Conservation (phyloP, 83 land plant species). For the Isoetes engelmannii region DNA sequence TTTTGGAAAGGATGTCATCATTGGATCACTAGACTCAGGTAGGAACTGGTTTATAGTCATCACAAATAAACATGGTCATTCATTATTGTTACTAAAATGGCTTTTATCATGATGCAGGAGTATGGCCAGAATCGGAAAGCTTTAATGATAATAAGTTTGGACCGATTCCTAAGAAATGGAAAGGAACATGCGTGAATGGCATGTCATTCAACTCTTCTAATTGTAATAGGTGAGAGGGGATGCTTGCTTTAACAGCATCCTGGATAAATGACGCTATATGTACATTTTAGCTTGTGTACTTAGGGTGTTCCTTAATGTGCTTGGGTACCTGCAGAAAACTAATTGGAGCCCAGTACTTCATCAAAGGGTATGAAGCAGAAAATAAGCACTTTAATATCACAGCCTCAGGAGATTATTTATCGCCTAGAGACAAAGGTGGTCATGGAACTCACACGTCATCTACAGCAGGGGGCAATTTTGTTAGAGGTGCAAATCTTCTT, state of each 20-base stretch:
- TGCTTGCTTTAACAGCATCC: no score
- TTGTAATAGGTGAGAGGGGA: slow-evolving; percentile 39
- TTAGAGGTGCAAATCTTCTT: slow-evolving; percentile 33
- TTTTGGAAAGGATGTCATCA: slow-evolving; percentile 49
- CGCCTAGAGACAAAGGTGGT: slow-evolving; percentile 67
- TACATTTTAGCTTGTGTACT: no score
- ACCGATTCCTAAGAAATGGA: slow-evolving; percentile 50
- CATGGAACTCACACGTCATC: slow-evolving; percentile 87
- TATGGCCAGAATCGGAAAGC: slow-evolving; percentile 57
- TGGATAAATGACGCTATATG: no score
- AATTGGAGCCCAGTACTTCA: slow-evolving; percentile 66
- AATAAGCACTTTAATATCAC: slow-evolving; percentile 46
- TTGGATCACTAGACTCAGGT: slow-evolving; percentile 70
- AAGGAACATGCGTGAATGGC: slow-evolving; percentile 41
- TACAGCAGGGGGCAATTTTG: slow-evolving; percentile 52
- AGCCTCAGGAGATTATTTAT: slow-evolving; percentile 30
- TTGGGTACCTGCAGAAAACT: slow-evolving; percentile 42
- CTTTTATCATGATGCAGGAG: slow-evolving; percentile 22
- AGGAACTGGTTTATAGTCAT: neutral
- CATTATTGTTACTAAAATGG: neutral
- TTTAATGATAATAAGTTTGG: slow-evolving; percentile 43
- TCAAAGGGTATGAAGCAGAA: slow-evolving; percentile 49
- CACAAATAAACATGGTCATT: neutral
- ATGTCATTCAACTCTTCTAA: slow-evolving; percentile 27
- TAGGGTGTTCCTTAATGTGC: no score